Conservation (phyloP, 805 yeast species). For the Wickerhamiella domercqiae region DNA sequence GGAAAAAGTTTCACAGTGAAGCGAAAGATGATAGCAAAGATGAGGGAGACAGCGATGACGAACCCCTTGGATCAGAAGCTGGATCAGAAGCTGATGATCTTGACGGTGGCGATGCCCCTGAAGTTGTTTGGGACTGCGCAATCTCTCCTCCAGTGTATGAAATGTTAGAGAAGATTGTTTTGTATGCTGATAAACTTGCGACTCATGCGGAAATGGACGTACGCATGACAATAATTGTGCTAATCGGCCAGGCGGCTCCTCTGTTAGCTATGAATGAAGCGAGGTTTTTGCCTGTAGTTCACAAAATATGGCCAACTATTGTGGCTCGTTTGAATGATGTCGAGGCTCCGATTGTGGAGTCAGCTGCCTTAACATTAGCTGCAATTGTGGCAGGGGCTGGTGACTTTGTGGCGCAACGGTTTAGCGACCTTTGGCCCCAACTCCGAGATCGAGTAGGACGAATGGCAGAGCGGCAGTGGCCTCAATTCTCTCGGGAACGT, state of each 20-base stretch:
- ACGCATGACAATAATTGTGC: conserved; percentile 39
- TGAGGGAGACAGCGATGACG: conserved; percentile 5
- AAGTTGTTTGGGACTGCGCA: conserved; percentile 46
- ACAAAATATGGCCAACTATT: conserved; percentile 39
- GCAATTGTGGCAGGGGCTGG: conserved; percentile 18
- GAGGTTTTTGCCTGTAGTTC: conserved; percentile 34
- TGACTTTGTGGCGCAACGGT: conserved; percentile 25
- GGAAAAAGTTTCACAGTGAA: conserved; percentile 18
- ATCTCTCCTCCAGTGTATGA: conserved; percentile 47
- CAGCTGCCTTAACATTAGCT: conserved; percentile 20
- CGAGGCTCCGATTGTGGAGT: conserved; percentile 22
- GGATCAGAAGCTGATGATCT: conserved; percentile 23
- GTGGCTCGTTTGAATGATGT: conserved; percentile 19
- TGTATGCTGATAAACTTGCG: conserved; percentile 53
- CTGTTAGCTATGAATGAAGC: conserved; percentile 36
- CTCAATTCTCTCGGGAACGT: conserved; percentile 12
- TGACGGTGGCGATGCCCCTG: conserved; percentile 23
- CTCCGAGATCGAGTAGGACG: conserved; percentile 1
- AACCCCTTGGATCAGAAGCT: conserved; percentile 20
- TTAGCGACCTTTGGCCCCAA: conserved; percentile 17
- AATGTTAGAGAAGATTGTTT: conserved; percentile 43
- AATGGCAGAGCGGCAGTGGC: conserved; percentile 10
- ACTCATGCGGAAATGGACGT: conserved; percentile 51
- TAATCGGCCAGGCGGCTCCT: conserved; percentile 33
- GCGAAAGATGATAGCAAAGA: not conserved